Evolutionary conservation across 2,329 filamentous ascomycete species (phyloP), one percentile per base, ranked within the genome.

Genomic region (Polychaeton citri): DNA sequence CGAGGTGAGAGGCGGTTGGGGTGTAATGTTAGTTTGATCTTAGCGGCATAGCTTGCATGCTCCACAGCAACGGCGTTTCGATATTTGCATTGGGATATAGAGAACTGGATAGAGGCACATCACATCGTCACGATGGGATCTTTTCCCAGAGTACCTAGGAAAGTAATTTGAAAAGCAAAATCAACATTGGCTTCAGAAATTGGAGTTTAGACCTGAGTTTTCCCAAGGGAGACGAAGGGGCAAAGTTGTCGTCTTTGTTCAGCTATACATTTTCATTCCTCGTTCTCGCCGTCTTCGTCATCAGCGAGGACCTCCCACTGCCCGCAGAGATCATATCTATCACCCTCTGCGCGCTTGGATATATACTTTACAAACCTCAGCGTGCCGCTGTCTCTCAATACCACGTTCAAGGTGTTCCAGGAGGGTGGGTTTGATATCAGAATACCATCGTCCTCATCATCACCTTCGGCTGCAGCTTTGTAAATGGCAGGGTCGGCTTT

Each of bases 361-460:
- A 98, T 81, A 58, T 96, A 98, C 66, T 96, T 98, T 52, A 96
- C 86, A 55, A 98, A 98, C 57, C 84, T 79, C 53, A 98, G 67
- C 10, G 81, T 80, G 10, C 84, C 87, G 46, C 74, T 76, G 55
- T 98, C 90, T 39, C 90, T 73, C 47, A 96, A 65, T 20, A 96
- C 90, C 45, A 98, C 75, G 44, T 80, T 86, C 65, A 98, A 69
- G 44, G 81, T 84, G 59, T 96, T 96, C 90, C 90, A 98, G 6
- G 66, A 65, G 2, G 79, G 76, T 0, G 76, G 69, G 49, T 76
- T 78, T 32, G 71, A 76, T 54, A 83, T 81, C 21, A 83, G 59
- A 35, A 82, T 74, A 0, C 76, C 76, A 46, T 81, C 79, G 39
- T 94, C 87, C 36, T 92, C 88, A 28, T 75, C 72, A 10, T 32